phyloP scores from a whole-genome alignment of 2,329 filamentous ascomycete genomes.

The Pseudocercospora fuligena region DNA sequence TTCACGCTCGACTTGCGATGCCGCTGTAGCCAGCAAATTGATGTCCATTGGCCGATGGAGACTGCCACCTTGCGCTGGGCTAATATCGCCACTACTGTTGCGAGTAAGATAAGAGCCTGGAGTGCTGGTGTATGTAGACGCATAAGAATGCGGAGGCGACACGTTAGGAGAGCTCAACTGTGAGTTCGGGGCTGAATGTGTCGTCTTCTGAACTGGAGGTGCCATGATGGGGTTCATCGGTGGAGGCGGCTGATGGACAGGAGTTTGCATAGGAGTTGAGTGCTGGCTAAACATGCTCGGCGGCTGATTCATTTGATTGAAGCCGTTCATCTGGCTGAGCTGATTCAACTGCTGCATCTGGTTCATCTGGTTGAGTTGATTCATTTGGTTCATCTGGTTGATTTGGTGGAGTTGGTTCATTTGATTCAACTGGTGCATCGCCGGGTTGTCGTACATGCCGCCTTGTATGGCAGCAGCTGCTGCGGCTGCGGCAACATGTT shows the following conservation, averaged over 20 bases:
- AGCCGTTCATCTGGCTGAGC: slow-evolving; percentile 17
- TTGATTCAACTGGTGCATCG: slow-evolving; percentile 51
- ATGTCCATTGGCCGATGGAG: slow-evolving; percentile 61
- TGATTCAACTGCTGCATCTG: slow-evolving; percentile 36
- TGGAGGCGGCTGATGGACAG: slow-evolving; percentile 18
- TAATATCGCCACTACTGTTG: slow-evolving; percentile 55
- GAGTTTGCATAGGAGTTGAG: slow-evolving; percentile 15
- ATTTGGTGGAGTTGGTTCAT: slow-evolving; percentile 76
- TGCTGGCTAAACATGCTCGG: slow-evolving; percentile 17
- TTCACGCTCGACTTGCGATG: slow-evolving; percentile 69
- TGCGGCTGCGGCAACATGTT: slow-evolving; percentile 64
- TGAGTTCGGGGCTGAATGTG: slow-evolving; percentile 86
- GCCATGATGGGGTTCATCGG: slow-evolving; percentile 17
- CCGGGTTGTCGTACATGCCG: slow-evolving; percentile 56
- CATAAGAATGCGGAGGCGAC: slow-evolving; percentile 88
- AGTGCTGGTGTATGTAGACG: slow-evolving; percentile 60
- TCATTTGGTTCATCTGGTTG: slow-evolving; percentile 71
- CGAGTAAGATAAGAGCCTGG: slow-evolving; percentile 63
- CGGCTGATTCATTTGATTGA: slow-evolving; percentile 24
- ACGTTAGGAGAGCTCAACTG: slow-evolving; percentile 92
- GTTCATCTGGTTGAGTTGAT: slow-evolving; percentile 33
- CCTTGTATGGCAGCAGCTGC: slow-evolving; percentile 58
- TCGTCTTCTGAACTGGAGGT: slow-evolving; percentile 64
- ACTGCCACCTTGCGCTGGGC: slow-evolving; percentile 48
- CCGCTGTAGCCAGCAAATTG: slow-evolving; percentile 71